Percentiles rank a stretch among this genome's conserved stretches.
These are phyloP conservation scores for Ploettnerulaceae sp. DNA, from an alignment of 2,329 filamentous ascomycete genomes.

Conservation along the genomic window DNA sequence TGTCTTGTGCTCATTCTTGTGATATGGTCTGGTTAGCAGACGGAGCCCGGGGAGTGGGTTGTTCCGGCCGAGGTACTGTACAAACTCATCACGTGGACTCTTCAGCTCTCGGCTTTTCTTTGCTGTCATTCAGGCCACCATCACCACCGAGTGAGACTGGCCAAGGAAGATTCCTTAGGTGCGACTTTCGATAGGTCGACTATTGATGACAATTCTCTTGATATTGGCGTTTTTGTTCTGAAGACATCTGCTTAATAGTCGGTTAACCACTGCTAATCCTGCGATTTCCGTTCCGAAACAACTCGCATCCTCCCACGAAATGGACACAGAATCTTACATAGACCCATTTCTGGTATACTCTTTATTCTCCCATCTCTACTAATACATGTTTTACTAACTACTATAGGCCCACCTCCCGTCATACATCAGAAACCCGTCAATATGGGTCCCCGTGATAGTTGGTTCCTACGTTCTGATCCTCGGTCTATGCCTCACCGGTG, in stretches of 20 bases:
- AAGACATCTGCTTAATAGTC: too few relatives aligned
- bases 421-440: conserved; percentile 11
- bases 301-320: neutral
- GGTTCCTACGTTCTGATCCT: conserved; percentile 17
- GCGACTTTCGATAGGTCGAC: too few relatives aligned
- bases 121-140: too few relatives aligned
- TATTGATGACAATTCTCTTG: too few relatives aligned
- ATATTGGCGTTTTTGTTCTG: too few relatives aligned
- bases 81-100: neutral
- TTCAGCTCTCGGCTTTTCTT: too few relatives aligned
- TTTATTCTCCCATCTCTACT: neutral
- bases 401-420: conserved; percentile 7
- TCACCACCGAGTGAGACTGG: neutral
- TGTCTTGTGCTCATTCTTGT: neutral
- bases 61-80: too few relatives aligned
- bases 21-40: neutral
- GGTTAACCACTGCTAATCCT: neutral
- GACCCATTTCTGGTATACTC: neutral
- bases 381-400: neutral
- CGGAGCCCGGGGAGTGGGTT: neutral
- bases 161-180: too few relatives aligned
- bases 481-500: conserved; percentile 15
- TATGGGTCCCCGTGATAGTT: conserved; percentile 15
- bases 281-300: neutral
- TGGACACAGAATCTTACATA: neutral